Base-by-base conservation (phyloP, 176 grass and related monocot genomes). In the Saccharum officinarum region DNA sequence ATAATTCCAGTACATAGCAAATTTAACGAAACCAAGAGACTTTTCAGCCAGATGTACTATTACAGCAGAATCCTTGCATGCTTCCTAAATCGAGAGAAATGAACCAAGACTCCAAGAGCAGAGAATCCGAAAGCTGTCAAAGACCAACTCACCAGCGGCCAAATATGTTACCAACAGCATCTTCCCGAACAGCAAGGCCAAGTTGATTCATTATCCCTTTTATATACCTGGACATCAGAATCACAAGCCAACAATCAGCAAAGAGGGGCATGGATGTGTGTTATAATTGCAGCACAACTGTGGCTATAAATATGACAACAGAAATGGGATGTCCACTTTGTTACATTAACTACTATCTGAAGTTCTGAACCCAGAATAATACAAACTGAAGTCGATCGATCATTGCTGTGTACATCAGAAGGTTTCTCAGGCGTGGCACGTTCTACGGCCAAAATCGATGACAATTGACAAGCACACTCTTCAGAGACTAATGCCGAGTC, bases 81-180 rank as follows among this genome's bases (percentile, higher is more conserved):
- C 57, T 63, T 69, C 80, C 3, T 25, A 60, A 82, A 77, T 25
- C 28, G 14, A 77, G 16, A 30, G 9, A n/a, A 82, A 22, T 15
- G 10, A 76, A 68, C 31, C 13, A 82, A n/a, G n/a, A n/a, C n/a
- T n/a, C n/a, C n/a, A n/a, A 33, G 26, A 81, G 49, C 22, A 66
- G 1, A 66, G 1, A 70, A 71, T 77, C 33, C 3, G 1, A 39
- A 39, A 34, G 55, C 6, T 46, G 6, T 17, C 61, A 75, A 60
- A 63, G 26, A 38, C 61, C 13, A 87, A 90, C 85, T 87, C 84
- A 98, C 97, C 97, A 98, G 83, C 84, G 86, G 45, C 93, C 97
- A 79, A 92, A 95, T 87, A 98, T 98, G 86, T 98, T 98, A 70
- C 97, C 97, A 16, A 98, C 89, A 11, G 86, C 85, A 77, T 98